Conservation (phyloP, 139 green algal species). For the Coelastrella sp. region DNA sequence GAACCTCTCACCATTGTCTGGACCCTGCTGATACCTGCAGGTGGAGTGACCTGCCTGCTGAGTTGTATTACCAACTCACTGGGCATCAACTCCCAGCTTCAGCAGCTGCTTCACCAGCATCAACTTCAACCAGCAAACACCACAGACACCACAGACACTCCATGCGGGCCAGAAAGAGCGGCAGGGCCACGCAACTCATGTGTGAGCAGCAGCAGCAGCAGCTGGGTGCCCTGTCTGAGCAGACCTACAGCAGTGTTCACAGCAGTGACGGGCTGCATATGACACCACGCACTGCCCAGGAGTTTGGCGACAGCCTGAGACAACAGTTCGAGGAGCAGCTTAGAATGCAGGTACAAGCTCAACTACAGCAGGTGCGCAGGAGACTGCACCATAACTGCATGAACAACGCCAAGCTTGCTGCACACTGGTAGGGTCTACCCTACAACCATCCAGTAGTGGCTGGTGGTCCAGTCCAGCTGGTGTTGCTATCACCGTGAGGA, state of each 20-base stretch:
- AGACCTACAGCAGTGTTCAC: neutral
- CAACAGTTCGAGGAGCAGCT: neutral
- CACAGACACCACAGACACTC: neutral
- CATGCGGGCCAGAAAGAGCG: neutral
- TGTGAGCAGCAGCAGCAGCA: constrained; percentile 18
- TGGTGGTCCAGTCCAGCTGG: no score
- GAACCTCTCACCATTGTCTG: no score
- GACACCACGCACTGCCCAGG: constrained; percentile 4
- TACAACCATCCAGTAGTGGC: no score
- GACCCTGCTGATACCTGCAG: no score
- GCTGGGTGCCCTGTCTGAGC: neutral
- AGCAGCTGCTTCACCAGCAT: neutral
- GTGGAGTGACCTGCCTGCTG: constrained; percentile 2
- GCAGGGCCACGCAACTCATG: neutral
- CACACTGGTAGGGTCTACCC: no score
- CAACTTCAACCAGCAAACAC: neutral
- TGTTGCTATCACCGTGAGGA: no score
- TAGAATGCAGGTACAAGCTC: neutral
- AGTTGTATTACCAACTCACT: neutral
- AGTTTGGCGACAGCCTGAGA: constrained; percentile 1
- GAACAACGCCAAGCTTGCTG: no score
- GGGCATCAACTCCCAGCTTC: neutral
- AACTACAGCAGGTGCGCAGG: neutral
- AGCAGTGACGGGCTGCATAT: neutral
- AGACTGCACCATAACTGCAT: neutral